phyloP scores from a whole-genome alignment of 352 stramenopile genomes.

The Pseudoperonospora humuli region DNA sequence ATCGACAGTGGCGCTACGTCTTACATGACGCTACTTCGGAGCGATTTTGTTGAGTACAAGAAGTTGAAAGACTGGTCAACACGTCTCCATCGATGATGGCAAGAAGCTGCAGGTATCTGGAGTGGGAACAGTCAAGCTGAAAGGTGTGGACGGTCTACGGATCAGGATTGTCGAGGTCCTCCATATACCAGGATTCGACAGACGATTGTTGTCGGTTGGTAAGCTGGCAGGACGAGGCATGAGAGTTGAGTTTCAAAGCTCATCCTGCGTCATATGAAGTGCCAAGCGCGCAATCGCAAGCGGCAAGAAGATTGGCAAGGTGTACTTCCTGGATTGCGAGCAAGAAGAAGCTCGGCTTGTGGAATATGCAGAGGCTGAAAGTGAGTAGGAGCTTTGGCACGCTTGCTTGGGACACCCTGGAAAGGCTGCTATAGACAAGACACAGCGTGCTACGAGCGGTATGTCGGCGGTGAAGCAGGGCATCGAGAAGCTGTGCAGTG shows the following conservation, averaged over 20 bases:
- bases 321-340: neutral
- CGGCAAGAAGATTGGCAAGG: neutral
- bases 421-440: neutral
- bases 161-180: neutral
- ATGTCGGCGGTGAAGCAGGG: no score
- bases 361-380: neutral
- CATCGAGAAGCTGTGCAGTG: neutral
- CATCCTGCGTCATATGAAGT: neutral
- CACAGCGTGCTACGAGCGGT: neutral
- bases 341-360: neutral
- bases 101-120: neutral
- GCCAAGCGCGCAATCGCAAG: neutral
- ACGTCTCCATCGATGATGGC: neutral
- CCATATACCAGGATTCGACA: neutral
- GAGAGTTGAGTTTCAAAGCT: neutral
- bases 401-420: constrained; percentile 8
- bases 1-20: neutral
- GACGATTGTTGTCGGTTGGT: neutral
- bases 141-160: neutral
- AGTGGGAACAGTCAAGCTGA: neutral
- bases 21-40: neutral
- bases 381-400: constrained; percentile 21
- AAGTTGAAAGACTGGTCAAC: no score
- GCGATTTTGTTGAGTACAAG: neutral
- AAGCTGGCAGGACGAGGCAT: neutral